A percentile compares a stretch with the other conserved stretches of the same genome.
These are phyloP conservation scores for Lasiodiplodia sp. DNA, from an alignment of 2,329 filamentous ascomycete genomes.

Conservation along the genomic window DNA sequence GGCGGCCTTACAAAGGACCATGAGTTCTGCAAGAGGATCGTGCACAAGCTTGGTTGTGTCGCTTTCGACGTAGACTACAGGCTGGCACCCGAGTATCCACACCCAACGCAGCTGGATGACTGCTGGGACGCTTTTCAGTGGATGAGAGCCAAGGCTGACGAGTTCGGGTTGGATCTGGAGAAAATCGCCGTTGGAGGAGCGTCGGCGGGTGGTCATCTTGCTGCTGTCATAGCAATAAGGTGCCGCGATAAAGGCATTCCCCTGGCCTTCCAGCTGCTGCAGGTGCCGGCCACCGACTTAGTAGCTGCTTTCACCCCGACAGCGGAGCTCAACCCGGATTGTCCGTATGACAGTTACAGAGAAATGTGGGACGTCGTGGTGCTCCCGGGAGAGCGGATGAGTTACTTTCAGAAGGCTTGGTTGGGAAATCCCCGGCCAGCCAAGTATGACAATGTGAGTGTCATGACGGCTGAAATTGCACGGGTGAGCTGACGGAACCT, in stretches of 20 bases:
- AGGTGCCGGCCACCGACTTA: conserved; percentile 48
- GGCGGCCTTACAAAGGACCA: conserved; percentile 45
- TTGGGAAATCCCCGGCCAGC: conserved; percentile 47
- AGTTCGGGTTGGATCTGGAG: conserved; percentile 17
- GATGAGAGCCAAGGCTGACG: conserved; percentile 32
- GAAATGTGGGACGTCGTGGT: conserved; percentile 39
- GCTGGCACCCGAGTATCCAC: conserved; percentile 44
- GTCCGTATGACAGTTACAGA: conserved; percentile 45
- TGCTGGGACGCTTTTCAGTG: conserved; percentile 43
- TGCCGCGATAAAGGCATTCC: conserved; percentile 48
- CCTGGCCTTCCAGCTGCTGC: conserved; percentile 47
- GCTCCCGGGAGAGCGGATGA: conserved; percentile 48
- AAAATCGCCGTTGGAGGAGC: conserved; percentile 45
- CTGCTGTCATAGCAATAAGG: conserved; percentile 48
- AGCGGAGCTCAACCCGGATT: conserved; percentile 45
- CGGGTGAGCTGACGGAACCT: neutral
- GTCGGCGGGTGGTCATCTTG: conserved; percentile 51
- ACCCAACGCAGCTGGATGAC: conserved; percentile 45
- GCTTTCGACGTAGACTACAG: conserved; percentile 47
- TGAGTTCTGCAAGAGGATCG: conserved; percentile 42
- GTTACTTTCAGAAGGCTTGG: conserved; percentile 50
- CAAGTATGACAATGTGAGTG: conserved; percentile 44
- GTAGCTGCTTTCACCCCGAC: conserved; percentile 45
- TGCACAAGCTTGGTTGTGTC: conserved; percentile 30
- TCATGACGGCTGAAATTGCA: neutral